Conservation (phyloP, 257 asterid species). For the Solanum neorickii region DNA sequence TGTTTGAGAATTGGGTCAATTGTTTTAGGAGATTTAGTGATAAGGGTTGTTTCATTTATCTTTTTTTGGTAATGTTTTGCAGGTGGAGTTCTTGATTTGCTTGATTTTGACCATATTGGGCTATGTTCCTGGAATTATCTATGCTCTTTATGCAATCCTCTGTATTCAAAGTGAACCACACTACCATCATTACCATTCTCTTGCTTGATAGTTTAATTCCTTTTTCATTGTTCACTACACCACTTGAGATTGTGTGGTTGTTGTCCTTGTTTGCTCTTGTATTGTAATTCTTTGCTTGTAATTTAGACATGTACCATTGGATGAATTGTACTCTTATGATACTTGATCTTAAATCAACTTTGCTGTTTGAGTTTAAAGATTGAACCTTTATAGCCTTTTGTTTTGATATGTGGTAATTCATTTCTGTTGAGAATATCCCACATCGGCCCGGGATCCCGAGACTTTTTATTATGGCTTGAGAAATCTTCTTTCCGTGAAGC, state of each 20-base stretch:
- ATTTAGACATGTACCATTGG: not conserved
- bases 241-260: not conserved
- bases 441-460: not conserved
- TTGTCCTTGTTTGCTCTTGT: not conserved
- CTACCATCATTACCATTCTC: not conserved
- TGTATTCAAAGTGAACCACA: not conserved
- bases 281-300: not conserved
- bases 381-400: not conserved
- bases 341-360: not conserved
- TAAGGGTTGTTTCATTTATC: not conserved
- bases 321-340: not conserved
- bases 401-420: not conserved
- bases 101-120: constrained; percentile 37
- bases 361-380: not conserved
- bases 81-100: constrained; percentile 48
- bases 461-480: not conserved
- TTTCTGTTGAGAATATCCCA: not conserved
- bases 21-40: not conserved
- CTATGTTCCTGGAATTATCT: constrained; percentile 50
- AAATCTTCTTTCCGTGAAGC: not conserved
- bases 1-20: not conserved
- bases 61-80: constrained; percentile 8
- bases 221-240: not conserved
- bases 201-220: not conserved
- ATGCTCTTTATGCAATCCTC: constrained; percentile 42